These are phyloP conservation scores for Cunninghamia lanceolata DNA, from an alignment of 75 land plant genomes.

Conservation along the genomic window DNA sequence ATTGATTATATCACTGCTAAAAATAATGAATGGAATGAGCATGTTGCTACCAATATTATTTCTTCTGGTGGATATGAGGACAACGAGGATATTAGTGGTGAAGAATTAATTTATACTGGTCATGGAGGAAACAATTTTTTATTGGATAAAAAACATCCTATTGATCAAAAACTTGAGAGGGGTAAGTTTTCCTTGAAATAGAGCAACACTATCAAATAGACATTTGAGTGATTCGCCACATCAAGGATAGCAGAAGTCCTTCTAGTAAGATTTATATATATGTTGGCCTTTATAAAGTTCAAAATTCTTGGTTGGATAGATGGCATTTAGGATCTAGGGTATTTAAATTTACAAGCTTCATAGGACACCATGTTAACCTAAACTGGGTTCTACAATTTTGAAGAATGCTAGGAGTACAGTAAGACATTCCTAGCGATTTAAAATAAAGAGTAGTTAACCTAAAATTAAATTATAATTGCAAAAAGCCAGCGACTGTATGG, in stretches of 20 bases:
- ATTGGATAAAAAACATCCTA: slow-evolving; percentile 21
- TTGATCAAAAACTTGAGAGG: slow-evolving; percentile 54
- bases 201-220: slow-evolving; percentile 36
- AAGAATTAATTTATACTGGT: slow-evolving; percentile 74
- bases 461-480: too few species aligned
- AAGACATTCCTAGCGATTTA: too few species aligned
- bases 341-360: slow-evolving; percentile 59
- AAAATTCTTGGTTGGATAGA: slow-evolving; percentile 43
- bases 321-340: slow-evolving; percentile 48
- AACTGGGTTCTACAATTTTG: slow-evolving; percentile 35
- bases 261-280: slow-evolving; percentile 63
- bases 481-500: too few species aligned
- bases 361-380: slow-evolving; percentile 59
- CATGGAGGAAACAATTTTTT: slow-evolving; percentile 67
- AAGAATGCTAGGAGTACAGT: slow-evolving; percentile 37
- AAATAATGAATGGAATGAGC: slow-evolving; percentile 32
- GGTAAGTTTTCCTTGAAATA: slow-evolving; percentile 72
- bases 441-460: too few species aligned
- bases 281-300: slow-evolving; percentile 76
- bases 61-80: slow-evolving; percentile 65
- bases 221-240: slow-evolving; percentile 70
- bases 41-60: slow-evolving; percentile 56
- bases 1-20: slow-evolving; percentile 56
- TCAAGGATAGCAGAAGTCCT: slow-evolving; percentile 29
- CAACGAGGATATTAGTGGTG: slow-evolving; percentile 63